A percentile compares a stretch with the other conserved stretches of the same genome.
Evolutionary conservation across 139 green algal genomes (phyloP).

Genomic region (Chlamydomonas sp.): DNA sequence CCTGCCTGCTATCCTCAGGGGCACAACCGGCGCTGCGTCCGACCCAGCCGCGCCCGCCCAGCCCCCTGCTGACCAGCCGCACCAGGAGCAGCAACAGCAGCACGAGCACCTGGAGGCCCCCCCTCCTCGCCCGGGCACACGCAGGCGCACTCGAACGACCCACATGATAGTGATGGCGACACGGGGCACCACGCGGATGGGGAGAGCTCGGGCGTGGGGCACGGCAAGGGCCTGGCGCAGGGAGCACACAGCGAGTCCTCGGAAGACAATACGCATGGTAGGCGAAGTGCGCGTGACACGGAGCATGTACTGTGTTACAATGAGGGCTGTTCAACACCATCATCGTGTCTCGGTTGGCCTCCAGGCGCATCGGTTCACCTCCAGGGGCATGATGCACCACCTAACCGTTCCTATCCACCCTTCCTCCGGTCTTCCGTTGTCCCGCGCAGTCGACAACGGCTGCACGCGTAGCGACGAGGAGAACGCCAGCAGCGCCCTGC

Average conservation of each 20-base stretch:
- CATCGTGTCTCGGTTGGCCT: background rate
- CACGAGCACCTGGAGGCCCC: background rate
- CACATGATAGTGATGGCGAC: constrained; percentile 27
- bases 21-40: too few relatives aligned
- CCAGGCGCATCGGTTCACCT: too few relatives aligned
- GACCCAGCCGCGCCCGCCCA: too few relatives aligned
- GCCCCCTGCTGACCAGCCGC: too few relatives aligned
- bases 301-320: background rate
- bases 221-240: background rate
- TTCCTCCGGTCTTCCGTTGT: too few relatives aligned
- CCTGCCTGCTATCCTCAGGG: too few relatives aligned
- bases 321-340: background rate
- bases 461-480: too few relatives aligned
- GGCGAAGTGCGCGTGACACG: background rate
- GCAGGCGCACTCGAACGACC: background rate
- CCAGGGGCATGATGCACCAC: too few relatives aligned
- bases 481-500: too few relatives aligned
- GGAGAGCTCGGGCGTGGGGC: constrained; percentile 29
- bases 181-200: constrained; percentile 15
- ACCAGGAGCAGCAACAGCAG: background rate
- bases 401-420: too few relatives aligned
- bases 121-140: too few relatives aligned
- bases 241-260: constrained; percentile 27
- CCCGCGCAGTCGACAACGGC: too few relatives aligned
- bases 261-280: constrained; percentile 29